These are phyloP conservation scores for Talaromyces sp. DNA, from an alignment of 2,329 filamentous ascomycete genomes.

Conservation along the genomic window DNA sequence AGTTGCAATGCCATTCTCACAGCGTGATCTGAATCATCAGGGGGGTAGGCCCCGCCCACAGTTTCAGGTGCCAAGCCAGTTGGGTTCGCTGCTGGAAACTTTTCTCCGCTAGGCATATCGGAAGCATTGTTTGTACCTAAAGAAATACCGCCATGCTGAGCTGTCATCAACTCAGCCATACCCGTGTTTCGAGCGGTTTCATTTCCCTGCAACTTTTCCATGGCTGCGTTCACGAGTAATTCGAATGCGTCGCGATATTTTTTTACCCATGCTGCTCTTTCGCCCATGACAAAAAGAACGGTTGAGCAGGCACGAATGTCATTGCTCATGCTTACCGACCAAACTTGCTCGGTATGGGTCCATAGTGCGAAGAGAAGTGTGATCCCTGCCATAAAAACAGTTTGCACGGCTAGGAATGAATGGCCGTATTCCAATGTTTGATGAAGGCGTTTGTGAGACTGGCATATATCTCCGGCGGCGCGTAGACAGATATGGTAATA, in stretches of 20 bases:
- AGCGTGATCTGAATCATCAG: constrained; percentile 34
- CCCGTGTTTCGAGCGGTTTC: constrained; percentile 37
- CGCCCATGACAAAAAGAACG: constrained; percentile 55
- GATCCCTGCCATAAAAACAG: constrained; percentile 43
- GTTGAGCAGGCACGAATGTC: constrained; percentile 54
- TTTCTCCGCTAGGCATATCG: constrained; percentile 21
- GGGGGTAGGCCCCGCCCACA: constrained; percentile 14
- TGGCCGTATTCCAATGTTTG: constrained; percentile 44
- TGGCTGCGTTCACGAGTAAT: constrained; percentile 50
- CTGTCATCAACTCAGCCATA: constrained; percentile 46
- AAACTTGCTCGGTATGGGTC: constrained; percentile 50
- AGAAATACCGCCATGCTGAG: constrained; percentile 30
- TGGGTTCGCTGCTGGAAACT: constrained; percentile 12
- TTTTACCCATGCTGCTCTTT: constrained; percentile 52
- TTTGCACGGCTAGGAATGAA: constrained; percentile 43
- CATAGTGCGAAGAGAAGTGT: constrained; percentile 42
- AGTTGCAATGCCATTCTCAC: constrained; percentile 43
- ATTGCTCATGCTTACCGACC: constrained; percentile 54
- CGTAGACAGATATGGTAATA: constrained; percentile 49
- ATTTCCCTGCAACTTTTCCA: constrained; percentile 49
- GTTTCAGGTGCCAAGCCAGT: constrained; percentile 16
- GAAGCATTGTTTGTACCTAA: constrained; percentile 10
- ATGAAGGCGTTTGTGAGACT: constrained; percentile 41
- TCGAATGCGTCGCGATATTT: constrained; percentile 54
- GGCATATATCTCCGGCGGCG: constrained; percentile 41